These are phyloP conservation scores for Trametes punicea DNA, from an alignment of 768 basidiomycete species.

Conservation along the genomic window DNA sequence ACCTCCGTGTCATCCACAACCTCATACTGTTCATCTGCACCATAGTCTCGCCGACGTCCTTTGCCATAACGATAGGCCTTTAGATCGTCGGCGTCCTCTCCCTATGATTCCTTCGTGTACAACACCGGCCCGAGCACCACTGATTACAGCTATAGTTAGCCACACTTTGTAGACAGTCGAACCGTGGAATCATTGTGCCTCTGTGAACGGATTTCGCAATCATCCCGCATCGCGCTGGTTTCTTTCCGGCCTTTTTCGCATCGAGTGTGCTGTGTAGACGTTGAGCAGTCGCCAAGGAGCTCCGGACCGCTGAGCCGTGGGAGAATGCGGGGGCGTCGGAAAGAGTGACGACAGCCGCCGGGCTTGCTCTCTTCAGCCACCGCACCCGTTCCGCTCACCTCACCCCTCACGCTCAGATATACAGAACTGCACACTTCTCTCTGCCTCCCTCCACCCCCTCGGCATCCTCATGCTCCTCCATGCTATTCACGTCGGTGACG, in stretches of 20 bases:
- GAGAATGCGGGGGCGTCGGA: conserved; percentile 1
- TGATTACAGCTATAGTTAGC: neutral
- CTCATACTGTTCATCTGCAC: too few species aligned
- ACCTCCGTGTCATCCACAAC: too few species aligned
- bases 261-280: too few species aligned
- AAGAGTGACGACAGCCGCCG: neutral
- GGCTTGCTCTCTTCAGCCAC: conserved; percentile 4
- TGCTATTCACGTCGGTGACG: conserved; percentile 23
- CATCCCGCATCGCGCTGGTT: neutral
- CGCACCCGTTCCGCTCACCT: neutral
- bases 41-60: too few species aligned
- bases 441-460: neutral
- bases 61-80: too few species aligned
- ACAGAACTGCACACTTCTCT: neutral
- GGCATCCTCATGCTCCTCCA: conserved; percentile 15
- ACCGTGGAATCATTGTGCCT: neutral
- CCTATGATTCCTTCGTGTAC: neutral
- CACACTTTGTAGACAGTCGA: conserved; percentile 10
- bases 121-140: too few species aligned
- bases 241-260: neutral
- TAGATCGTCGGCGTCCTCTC: too few species aligned
- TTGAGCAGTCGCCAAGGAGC: too few species aligned
- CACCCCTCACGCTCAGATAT: neutral
- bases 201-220: neutral
- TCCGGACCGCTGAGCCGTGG: neutral